Conservation (phyloP, 129 eudicot species). For the Flaveria linearis region DNA sequence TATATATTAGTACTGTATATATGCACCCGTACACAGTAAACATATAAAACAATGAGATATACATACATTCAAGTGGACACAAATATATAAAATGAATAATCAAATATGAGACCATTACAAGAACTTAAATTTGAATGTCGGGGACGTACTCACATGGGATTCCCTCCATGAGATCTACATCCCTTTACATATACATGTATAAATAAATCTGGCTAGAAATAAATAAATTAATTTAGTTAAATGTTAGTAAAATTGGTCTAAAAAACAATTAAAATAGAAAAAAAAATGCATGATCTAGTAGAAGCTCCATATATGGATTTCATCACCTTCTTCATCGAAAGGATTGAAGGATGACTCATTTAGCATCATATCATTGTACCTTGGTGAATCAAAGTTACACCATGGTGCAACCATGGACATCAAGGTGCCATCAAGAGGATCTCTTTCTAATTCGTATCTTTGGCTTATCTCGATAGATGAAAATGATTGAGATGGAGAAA, state of each 20-base stretch:
- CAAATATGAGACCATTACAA: slow-evolving; percentile 22
- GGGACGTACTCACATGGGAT: slow-evolving; percentile 33
- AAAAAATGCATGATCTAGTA: slow-evolving; percentile 33
- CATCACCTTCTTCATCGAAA: slow-evolving; percentile 52
- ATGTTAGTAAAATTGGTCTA: slow-evolving; percentile 25
- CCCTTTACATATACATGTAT: slow-evolving; percentile 26
- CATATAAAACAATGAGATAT: slow-evolving; percentile 2
- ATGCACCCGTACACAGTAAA: neutral
- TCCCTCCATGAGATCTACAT: slow-evolving; percentile 34
- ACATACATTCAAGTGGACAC: neutral
- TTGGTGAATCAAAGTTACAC: slow-evolving; percentile 68
- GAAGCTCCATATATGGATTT: slow-evolving; percentile 73
- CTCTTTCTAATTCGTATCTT: neutral
- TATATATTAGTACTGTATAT: no score
- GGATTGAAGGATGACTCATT: slow-evolving; percentile 51
- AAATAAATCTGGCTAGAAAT: neutral
- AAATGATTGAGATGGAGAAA: slow-evolving; percentile 30
- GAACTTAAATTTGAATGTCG: slow-evolving; percentile 35
- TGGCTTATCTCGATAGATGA: slow-evolving; percentile 31
- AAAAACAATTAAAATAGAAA: neutral
- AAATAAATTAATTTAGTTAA: slow-evolving; percentile 8
- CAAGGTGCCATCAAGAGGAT: slow-evolving; percentile 32
- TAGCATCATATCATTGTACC: slow-evolving; percentile 49
- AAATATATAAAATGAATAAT: slow-evolving; percentile 9
- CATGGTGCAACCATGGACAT: slow-evolving; percentile 48